Base-by-base conservation (phyloP, 2,329 filamentous ascomycete genomes). In the Diaporthe destruens region DNA sequence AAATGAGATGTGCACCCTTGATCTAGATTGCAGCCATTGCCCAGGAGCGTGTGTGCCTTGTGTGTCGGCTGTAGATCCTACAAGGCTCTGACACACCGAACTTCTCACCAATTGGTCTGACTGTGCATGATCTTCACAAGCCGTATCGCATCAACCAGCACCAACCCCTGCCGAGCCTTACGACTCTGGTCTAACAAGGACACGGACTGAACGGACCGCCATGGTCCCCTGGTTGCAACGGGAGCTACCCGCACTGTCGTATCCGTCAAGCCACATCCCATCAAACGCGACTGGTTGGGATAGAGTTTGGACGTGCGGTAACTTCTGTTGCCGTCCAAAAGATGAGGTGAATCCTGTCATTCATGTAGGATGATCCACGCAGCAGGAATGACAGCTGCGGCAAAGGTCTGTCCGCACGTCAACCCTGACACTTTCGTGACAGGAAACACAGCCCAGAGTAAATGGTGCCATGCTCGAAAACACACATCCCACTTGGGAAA, bases 61-160 rank as follows among this genome's bases (percentile, higher is more conserved):
- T 53, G 61, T 66, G 47, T 53, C 61, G 61, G 61, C 32, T 53
- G 61, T 66, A 66, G 61, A 66, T 66, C 61, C n/a, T 53, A 29
- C 61, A 66, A 53, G 61, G 32, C 61, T 66, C 61, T 66, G 61
- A 53, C 32, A 66, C 61, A 49, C 61, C 7, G 32, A 20, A 39
- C 47, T 39, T 20, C 20, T 6, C 61, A 66, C n/a, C n/a, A 66
- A 53, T 66, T 66, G 61, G 61, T 29, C 61, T 66, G 53, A 47
- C 61, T 29, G n/a, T 66, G 61, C 61, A 20, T 66, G 61, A 66
- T 66, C 61, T 66, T 49, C 61, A 66, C 61, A 65, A 66, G 61
- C 47, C 61, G 61, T 53, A 66, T 66, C 61, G 47, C 61, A 66
- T 66, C 61, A 66, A 36, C 12, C 61, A 53, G 18, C 47, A 14